These are phyloP conservation scores for Backusella mclennaniae DNA, from an alignment of 192 early-diverging fungal genomes.

Conservation along the genomic window DNA sequence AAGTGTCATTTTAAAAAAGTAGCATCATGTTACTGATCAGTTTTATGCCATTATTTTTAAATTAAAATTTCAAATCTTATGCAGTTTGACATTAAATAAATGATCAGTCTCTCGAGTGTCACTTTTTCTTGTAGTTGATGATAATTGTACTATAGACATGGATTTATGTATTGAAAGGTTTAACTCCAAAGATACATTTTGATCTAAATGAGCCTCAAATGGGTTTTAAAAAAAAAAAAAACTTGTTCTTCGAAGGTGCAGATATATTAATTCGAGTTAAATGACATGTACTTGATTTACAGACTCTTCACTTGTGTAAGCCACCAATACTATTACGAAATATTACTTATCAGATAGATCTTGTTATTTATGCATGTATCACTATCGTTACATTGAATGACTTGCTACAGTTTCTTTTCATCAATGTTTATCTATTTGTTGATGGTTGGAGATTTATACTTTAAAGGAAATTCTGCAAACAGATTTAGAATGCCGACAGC, in stretches of 20 bases:
- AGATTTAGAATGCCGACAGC: not conserved
- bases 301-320: not conserved
- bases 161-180: too few species aligned
- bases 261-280: not conserved
- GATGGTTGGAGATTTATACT: not conserved
- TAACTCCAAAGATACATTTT: too few species aligned
- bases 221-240: not conserved
- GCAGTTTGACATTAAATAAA: too few species aligned
- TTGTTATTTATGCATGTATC: not conserved
- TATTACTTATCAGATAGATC: not conserved
- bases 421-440: not conserved
- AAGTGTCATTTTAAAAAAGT: too few species aligned
- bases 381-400: not conserved
- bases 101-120: too few species aligned
- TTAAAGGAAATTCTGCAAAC: not conserved
- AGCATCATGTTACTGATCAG: too few species aligned
- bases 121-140: too few species aligned
- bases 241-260: not conserved
- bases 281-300: not conserved
- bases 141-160: too few species aligned
- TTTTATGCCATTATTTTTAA: too few species aligned
- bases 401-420: not conserved
- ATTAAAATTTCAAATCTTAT: too few species aligned
- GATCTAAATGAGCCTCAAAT: not conserved
- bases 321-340: not conserved